Evolutionary conservation across 371 early-diverging fungal species (phyloP).

Genomic region (Mortierella sp.): DNA sequence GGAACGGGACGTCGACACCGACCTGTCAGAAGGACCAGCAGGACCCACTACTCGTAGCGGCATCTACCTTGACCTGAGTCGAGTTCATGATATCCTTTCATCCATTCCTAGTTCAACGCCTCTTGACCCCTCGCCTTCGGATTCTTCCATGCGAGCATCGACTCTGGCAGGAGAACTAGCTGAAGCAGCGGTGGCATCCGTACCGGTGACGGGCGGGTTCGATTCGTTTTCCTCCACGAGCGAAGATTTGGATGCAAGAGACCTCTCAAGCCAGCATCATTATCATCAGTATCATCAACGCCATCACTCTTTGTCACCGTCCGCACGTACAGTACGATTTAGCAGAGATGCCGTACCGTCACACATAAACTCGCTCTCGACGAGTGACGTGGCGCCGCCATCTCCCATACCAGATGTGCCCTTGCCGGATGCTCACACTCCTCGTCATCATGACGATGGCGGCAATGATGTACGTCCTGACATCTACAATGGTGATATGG

Average conservation of each 20-base stretch:
- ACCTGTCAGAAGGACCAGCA: slow-evolving; percentile 36
- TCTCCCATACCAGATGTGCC: neutral
- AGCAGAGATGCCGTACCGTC: slow-evolving; percentile 5
- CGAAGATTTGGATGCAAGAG: slow-evolving; percentile 6
- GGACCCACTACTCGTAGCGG: slow-evolving; percentile 1
- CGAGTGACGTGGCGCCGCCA: neutral
- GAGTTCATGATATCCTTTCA: slow-evolving; percentile 31
- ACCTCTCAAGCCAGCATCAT: neutral
- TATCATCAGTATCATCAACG: neutral
- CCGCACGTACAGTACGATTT: slow-evolving; percentile 14
- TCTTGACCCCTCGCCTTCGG: no score
- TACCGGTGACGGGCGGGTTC: neutral
- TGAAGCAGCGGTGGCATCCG: no score
- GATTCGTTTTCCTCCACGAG: slow-evolving; percentile 11
- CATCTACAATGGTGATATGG: slow-evolving; percentile 15
- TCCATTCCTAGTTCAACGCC: slow-evolving; percentile 40
- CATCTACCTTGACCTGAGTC: slow-evolving; percentile 20
- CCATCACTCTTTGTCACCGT: neutral
- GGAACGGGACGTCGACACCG: slow-evolving; percentile 34
- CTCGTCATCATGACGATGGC: neutral
- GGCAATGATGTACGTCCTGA: slow-evolving; percentile 10
- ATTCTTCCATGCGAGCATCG: neutral
- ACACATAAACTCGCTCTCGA: neutral
- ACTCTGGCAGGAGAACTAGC: neutral
- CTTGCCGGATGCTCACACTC: no score